Percentiles rank a stretch among this genome's conserved stretches.
Conservation (phyloP, 2,329 filamentous ascomycete species). For the Colletotrichum liriopes region DNA sequence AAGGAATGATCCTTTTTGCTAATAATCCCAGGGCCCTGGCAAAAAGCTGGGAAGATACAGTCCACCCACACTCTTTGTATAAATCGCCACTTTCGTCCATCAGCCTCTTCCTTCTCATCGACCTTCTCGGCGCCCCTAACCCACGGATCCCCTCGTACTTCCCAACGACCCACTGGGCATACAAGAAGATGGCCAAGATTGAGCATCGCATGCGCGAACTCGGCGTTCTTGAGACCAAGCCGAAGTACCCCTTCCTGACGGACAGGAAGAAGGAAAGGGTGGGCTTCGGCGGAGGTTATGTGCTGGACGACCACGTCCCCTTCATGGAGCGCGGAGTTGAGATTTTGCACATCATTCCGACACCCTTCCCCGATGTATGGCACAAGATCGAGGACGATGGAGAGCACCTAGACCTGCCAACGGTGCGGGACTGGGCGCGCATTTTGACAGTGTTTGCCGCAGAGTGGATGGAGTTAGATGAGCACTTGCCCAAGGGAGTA, state of each 20-base stretch:
- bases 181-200: constrained; percentile 80
- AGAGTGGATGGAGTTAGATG: constrained; percentile 89
- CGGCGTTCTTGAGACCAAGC: constrained; percentile 74
- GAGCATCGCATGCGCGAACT: constrained; percentile 82
- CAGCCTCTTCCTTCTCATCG: constrained; percentile 90
- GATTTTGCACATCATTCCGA: constrained; percentile 90
- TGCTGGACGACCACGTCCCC: constrained; percentile 92
- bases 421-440: constrained; percentile 88
- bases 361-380: constrained; percentile 88
- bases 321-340: constrained; percentile 91
- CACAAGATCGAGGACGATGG: constrained; percentile 88
- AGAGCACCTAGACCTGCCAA: constrained; percentile 84
- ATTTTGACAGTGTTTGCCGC: constrained; percentile 88
- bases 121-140: constrained; percentile 81
- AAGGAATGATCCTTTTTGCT: background rate
- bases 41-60: constrained; percentile 81
- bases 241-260: constrained; percentile 73
- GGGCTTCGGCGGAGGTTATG: constrained; percentile 63
- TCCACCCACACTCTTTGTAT: constrained; percentile 82
- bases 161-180: constrained; percentile 93
- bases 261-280: constrained; percentile 70
- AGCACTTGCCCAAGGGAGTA: constrained; percentile 52
- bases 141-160: constrained; percentile 90
- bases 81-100: constrained; percentile 84
- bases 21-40: constrained; percentile 74